Conservation (phyloP, 73 alveolate genomes). For the Tetrahymena thermophila region DNA sequence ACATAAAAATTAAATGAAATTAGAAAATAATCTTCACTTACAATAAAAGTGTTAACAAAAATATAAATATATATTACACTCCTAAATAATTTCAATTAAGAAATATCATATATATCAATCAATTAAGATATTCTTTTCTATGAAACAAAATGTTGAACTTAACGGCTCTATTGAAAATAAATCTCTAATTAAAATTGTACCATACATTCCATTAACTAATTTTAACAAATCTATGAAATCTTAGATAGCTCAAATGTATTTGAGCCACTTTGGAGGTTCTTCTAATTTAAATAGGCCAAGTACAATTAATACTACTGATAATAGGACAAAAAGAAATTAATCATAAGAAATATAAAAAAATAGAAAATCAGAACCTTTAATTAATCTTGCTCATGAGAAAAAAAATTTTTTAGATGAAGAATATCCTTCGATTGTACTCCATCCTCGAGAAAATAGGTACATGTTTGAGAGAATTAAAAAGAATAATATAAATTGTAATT, state of each 20-base stretch:
- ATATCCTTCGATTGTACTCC: not conserved
- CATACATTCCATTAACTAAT: not conserved
- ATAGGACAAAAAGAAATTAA: not conserved
- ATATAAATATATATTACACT: not conserved
- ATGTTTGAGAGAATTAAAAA: not conserved
- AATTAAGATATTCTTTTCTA: not conserved
- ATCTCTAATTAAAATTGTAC: not conserved
- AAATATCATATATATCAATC: too few species aligned
- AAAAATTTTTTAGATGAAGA: not conserved
- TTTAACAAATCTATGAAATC: not conserved
- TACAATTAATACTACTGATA: not conserved
- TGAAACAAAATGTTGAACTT: not conserved
- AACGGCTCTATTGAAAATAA: not conserved
- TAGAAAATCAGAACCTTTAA: not conserved
- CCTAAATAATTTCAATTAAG: not conserved
- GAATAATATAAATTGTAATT: not conserved
- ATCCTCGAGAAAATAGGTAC: not conserved
- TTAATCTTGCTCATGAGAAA: not conserved
- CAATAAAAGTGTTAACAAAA: not conserved
- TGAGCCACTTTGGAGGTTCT: not conserved
- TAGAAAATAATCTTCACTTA: not conserved
- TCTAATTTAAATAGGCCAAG: not conserved
- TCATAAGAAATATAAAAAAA: not conserved
- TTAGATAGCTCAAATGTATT: not conserved
- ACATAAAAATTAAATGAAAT: not conserved